A percentile compares a stretch with the other conserved stretches of the same genome.
These are phyloP conservation scores for Coprinopsis marcescibilis DNA, from an alignment of 768 basidiomycete species.

Conservation along the genomic window DNA sequence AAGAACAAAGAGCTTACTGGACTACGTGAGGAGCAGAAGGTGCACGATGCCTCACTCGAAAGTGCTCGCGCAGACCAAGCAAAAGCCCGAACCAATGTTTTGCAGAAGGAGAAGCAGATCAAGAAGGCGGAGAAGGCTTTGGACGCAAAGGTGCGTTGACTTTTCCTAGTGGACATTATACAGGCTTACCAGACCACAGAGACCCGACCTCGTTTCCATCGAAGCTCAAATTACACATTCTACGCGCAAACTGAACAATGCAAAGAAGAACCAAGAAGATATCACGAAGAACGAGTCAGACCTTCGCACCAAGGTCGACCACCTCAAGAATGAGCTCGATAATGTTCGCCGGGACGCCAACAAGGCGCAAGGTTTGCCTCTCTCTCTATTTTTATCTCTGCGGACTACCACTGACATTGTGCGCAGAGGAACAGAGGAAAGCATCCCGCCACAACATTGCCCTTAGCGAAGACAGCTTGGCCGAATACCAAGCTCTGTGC, in stretches of 20 bases:
- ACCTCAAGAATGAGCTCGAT: conserved; percentile 59
- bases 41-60: conserved; percentile 67
- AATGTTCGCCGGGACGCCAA: conserved; percentile 65
- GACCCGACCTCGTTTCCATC: conserved; percentile 75
- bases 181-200: conserved; percentile 35
- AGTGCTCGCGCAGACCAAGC: conserved; percentile 76
- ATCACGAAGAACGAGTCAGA: conserved; percentile 50
- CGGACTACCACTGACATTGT: not conserved
- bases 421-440: conserved; percentile 65
- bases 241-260: conserved; percentile 69
- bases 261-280: conserved; percentile 54
- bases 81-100: conserved; percentile 63
- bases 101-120: conserved; percentile 81
- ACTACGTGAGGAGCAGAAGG: conserved; percentile 62
- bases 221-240: conserved; percentile 89
- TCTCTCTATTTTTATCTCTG: not conserved
- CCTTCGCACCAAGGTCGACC: conserved; percentile 43
- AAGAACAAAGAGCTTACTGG: conserved; percentile 69
- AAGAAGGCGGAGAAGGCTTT: conserved; percentile 89
- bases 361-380: conserved; percentile 64
- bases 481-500: conserved; percentile 81
- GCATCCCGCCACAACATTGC: conserved; percentile 71
- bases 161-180: no score
- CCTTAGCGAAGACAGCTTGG: conserved; percentile 76
- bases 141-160: conserved; percentile 70